Evolutionary conservation across 1,139 yeast genomes (phyloP).

Genomic region (Nadsonia starkeyi-henricii): DNA sequence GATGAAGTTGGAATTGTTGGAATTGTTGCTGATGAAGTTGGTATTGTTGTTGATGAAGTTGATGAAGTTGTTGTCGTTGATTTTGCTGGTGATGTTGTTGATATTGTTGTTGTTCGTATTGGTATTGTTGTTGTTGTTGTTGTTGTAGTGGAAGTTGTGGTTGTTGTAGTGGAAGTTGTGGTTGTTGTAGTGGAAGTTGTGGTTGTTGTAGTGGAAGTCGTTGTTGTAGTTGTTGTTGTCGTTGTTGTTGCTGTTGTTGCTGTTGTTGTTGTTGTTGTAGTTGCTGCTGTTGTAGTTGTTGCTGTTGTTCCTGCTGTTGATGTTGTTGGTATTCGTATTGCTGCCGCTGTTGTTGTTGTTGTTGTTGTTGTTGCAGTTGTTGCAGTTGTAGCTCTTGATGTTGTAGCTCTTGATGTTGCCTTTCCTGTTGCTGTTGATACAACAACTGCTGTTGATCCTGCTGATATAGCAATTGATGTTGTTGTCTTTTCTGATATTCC

Average conservation of each 20-base stretch:
- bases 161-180: too few relatives aligned
- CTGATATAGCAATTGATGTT: background rate
- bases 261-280: too few relatives aligned
- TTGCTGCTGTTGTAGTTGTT: too few relatives aligned
- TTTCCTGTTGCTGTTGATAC: background rate
- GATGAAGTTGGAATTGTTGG: background rate
- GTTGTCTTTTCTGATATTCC: too few relatives aligned
- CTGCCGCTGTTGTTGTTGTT: background rate
- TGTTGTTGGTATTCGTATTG: too few relatives aligned
- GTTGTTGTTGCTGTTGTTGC: too few relatives aligned
- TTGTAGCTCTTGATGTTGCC: background rate
- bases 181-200: too few relatives aligned
- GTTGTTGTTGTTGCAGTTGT: background rate
- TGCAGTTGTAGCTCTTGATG: background rate
- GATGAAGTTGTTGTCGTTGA: slow-evolving; percentile 2
- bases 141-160: too few relatives aligned
- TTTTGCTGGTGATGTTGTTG: background rate
- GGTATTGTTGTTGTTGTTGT: background rate
- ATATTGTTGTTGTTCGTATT: background rate
- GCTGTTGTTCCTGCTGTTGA: too few relatives aligned
- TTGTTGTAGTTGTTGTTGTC: too few relatives aligned
- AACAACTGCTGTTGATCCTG: too few relatives aligned
- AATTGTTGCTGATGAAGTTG: background rate
- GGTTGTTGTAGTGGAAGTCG: too few relatives aligned
- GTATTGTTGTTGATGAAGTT: slow-evolving; percentile 5